Conservation (phyloP, 1,284 basidiomycete genomes). For the Sphagnurus paluster region DNA sequence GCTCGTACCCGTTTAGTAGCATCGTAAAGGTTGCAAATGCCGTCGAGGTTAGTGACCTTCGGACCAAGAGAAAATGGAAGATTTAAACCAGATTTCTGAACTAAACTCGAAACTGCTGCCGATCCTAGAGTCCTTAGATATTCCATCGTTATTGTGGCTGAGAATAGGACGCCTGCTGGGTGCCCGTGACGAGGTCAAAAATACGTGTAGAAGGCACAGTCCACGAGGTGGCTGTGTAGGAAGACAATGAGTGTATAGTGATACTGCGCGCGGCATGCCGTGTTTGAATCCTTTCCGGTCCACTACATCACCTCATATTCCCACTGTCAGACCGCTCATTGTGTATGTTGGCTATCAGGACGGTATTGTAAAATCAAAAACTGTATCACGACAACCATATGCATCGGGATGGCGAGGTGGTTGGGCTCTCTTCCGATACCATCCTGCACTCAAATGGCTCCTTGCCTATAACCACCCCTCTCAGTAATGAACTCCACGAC, state of each 20-base stretch:
- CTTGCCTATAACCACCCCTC: slow-evolving; percentile 2
- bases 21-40: slow-evolving; percentile 87
- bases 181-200: neutral
- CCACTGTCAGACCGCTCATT: no score
- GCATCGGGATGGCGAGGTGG: slow-evolving; percentile 13
- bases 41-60: slow-evolving; percentile 71
- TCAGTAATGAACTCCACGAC: slow-evolving; percentile 32
- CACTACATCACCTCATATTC: no score
- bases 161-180: neutral
- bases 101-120: slow-evolving; percentile 84
- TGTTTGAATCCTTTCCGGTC: neutral
- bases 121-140: slow-evolving; percentile 82
- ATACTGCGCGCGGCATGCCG: neutral
- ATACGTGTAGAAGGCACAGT: neutral
- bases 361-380: neutral
- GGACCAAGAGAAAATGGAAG: slow-evolving; percentile 87
- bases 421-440: slow-evolving; percentile 1
- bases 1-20: slow-evolving; percentile 79
- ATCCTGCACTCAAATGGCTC: slow-evolving; percentile 4
- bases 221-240: slow-evolving; percentile 15
- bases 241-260: neutral
- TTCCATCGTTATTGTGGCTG: slow-evolving; percentile 56
- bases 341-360: neutral
- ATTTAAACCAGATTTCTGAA: slow-evolving; percentile 88
- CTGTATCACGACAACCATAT: slow-evolving; percentile 4